Conservation (phyloP, 345 rosid genomes). For the Lagerstroemia speciosa region DNA sequence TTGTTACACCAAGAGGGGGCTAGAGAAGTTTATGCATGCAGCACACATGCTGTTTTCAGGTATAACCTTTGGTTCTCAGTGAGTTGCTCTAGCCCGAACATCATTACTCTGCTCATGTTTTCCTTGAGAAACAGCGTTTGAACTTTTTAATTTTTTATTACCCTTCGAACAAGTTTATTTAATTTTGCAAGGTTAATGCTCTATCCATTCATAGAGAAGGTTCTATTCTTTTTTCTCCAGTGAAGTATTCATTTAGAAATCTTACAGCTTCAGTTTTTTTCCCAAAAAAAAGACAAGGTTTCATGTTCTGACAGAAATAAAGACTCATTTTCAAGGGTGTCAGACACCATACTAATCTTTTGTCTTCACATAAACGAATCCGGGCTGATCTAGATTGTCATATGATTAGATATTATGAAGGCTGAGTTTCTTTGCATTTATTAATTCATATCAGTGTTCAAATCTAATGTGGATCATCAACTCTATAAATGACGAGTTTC, state of each 20-base stretch:
- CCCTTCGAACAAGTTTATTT: not conserved
- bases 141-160: not conserved
- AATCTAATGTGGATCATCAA: not conserved
- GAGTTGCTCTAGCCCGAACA: not conserved
- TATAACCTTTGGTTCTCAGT: constrained; percentile 14
- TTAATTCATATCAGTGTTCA: not conserved
- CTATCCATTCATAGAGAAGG: not conserved
- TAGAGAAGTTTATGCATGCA: constrained; percentile 92
- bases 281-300: not conserved
- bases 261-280: not conserved
- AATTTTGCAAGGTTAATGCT: not conserved
- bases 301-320: not conserved
- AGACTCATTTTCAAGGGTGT: not conserved
- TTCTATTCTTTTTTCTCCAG: not conserved
- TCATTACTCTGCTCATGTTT: not conserved
- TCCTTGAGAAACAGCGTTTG: not conserved
- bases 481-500: not conserved
- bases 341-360: not conserved
- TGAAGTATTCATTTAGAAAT: not conserved
- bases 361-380: not conserved
- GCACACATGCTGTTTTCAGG: constrained; percentile 96
- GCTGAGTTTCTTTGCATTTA: not conserved
- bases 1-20: constrained; percentile 96
- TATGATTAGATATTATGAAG: not conserved
- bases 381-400: not conserved